phyloP scores from a whole-genome alignment of 805 yeast genomes.

The Deakozyma indianensis region DNA sequence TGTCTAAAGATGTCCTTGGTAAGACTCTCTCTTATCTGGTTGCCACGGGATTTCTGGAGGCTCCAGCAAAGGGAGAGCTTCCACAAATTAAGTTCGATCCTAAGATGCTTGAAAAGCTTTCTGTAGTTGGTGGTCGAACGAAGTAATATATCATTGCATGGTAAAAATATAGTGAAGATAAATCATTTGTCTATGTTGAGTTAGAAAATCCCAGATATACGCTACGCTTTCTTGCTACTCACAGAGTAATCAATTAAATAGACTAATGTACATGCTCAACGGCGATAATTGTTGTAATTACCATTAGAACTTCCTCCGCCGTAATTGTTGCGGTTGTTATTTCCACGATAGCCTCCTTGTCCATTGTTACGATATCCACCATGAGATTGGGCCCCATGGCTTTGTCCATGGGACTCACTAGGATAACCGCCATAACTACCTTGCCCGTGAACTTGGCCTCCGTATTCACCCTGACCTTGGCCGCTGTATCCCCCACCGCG shows the following conservation, averaged over 20 bases:
- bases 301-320: neutral
- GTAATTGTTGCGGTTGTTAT: too few relatives aligned
- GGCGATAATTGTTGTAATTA: constrained; percentile 3
- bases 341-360: too few relatives aligned
- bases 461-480: neutral
- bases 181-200: too few relatives aligned
- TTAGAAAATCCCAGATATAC: too few relatives aligned
- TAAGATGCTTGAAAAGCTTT: constrained; percentile 19
- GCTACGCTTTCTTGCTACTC: too few relatives aligned
- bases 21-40: constrained; percentile 67
- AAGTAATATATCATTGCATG: constrained; percentile 1
- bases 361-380: too few relatives aligned
- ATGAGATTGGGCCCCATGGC: too few relatives aligned
- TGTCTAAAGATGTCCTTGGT: constrained; percentile 52
- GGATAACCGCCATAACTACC: neutral
- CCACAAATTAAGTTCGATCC: constrained; percentile 31
- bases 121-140: constrained; percentile 27
- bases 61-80: constrained; percentile 35
- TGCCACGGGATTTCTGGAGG: constrained; percentile 64
- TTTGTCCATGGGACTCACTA: too few relatives aligned
- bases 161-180: too few relatives aligned
- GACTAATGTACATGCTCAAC: neutral
- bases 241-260: constrained; percentile 1
- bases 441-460: neutral
- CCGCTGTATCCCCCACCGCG: neutral